Conservation (phyloP, 768 basidiomycete species). For the Suillus spraguei region DNA sequence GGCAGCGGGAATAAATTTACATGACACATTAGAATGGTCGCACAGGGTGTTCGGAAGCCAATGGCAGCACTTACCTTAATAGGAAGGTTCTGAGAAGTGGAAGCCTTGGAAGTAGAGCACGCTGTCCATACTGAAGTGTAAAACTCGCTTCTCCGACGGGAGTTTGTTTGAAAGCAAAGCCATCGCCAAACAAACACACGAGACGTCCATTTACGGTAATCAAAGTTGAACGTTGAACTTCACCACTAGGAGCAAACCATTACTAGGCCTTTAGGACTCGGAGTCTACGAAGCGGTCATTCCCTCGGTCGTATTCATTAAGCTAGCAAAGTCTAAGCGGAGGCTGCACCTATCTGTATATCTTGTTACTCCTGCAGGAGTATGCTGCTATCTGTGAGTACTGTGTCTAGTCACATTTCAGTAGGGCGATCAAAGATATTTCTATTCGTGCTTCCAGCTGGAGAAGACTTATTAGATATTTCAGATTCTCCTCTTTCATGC, state of each 20-base stretch:
- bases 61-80: too few species aligned
- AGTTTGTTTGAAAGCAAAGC: conserved; percentile 4
- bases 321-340: neutral
- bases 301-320: neutral
- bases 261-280: neutral
- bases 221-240: conserved; percentile 4
- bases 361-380: neutral
- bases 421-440: neutral
- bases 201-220: neutral
- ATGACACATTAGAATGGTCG: too few species aligned
- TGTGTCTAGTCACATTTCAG: neutral
- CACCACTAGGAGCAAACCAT: neutral
- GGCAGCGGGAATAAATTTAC: too few species aligned
- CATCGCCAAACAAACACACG: conserved; percentile 10
- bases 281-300: neutral
- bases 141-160: too few species aligned
- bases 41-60: too few species aligned
- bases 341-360: conserved; percentile 6
- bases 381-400: conserved; percentile 5
- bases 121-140: too few species aligned
- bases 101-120: too few species aligned
- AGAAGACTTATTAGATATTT: neutral
- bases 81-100: too few species aligned
- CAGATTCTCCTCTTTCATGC: too few species aligned
- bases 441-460: neutral